phyloP scores from a whole-genome alignment of 2,329 filamentous ascomycete genomes.

The Thyridium curvatum region DNA sequence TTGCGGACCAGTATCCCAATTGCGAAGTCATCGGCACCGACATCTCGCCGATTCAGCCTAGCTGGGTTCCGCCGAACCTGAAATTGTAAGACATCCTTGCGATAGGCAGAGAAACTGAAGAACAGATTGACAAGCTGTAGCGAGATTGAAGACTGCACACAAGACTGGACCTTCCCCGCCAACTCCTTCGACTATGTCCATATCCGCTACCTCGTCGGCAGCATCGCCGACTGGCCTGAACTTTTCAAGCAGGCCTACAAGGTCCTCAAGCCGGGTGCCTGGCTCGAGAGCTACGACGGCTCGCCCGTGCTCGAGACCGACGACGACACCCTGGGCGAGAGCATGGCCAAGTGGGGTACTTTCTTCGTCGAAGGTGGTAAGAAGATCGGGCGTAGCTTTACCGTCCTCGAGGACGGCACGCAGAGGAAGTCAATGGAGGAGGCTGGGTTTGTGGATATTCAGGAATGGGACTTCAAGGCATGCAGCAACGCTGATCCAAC shows the following conservation, averaged over 20 bases:
- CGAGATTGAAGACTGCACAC: constrained; percentile 19
- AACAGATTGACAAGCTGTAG: neutral
- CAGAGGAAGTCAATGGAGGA: constrained; percentile 44
- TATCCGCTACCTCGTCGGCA: constrained; percentile 16
- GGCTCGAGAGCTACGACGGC: constrained; percentile 15
- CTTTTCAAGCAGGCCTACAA: constrained; percentile 13
- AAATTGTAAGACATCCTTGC: constrained; percentile 1
- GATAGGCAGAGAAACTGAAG: neutral
- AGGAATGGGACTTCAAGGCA: constrained; percentile 44
- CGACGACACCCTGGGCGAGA: constrained; percentile 11
- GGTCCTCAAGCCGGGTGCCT: constrained; percentile 44
- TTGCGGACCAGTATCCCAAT: constrained; percentile 5
- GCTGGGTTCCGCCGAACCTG: constrained; percentile 7
- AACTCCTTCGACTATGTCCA: constrained; percentile 18
- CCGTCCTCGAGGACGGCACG: constrained; percentile 43
- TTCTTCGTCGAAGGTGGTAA: constrained; percentile 33
- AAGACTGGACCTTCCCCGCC: constrained; percentile 14
- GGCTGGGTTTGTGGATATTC: constrained; percentile 51
- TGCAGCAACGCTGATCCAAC: neutral
- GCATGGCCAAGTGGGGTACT: constrained; percentile 12
- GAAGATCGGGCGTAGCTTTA: constrained; percentile 36
- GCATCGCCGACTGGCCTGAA: constrained; percentile 14
- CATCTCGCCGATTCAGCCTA: constrained; percentile 30
- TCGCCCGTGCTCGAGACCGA: constrained; percentile 11
- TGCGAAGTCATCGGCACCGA: constrained; percentile 31